These are phyloP conservation scores for Fusarium praegraminearum DNA, from an alignment of 2,329 filamentous ascomycete species.

Conservation along the genomic window DNA sequence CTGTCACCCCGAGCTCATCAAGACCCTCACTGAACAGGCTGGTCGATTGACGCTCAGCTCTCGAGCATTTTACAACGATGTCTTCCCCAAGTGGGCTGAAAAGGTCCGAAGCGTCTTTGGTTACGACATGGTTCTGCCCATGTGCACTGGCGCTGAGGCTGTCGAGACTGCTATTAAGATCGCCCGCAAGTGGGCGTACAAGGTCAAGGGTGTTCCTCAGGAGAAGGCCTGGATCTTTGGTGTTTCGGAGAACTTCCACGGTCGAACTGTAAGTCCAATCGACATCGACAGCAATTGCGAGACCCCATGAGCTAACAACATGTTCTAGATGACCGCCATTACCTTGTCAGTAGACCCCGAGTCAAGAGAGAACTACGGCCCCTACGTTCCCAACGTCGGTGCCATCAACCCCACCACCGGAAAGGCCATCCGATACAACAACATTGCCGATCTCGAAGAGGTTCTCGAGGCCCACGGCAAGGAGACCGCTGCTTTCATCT, in stretches of 20 bases:
- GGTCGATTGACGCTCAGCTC: slow-evolving; percentile 68
- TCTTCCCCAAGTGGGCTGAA: slow-evolving; percentile 42
- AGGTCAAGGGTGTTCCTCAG: slow-evolving; percentile 41
- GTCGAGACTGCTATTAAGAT: slow-evolving; percentile 42
- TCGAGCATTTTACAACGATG: slow-evolving; percentile 40
- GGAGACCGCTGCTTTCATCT: slow-evolving; percentile 41
- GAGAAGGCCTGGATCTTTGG: slow-evolving; percentile 42
- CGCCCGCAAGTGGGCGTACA: slow-evolving; percentile 41
- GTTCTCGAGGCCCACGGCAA: slow-evolving; percentile 38
- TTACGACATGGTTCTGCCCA: slow-evolving; percentile 39
- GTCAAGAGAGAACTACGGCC: slow-evolving; percentile 96
- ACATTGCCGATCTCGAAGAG: slow-evolving; percentile 40
- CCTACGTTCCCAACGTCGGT: slow-evolving; percentile 91
- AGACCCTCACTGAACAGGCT: slow-evolving; percentile 90
- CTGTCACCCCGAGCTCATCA: slow-evolving; percentile 86
- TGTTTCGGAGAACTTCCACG: slow-evolving; percentile 41
- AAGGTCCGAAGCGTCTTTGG: slow-evolving; percentile 40
- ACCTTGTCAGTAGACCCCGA: slow-evolving; percentile 96
- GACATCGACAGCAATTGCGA: neutral
- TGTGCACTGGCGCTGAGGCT: slow-evolving; percentile 41
- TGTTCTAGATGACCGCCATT: slow-evolving; percentile 84
- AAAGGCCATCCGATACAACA: slow-evolving; percentile 40
- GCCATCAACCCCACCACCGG: slow-evolving; percentile 58
- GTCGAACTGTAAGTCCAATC: slow-evolving; percentile 71
- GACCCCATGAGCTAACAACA: slow-evolving; percentile 5